Percentiles rank a stretch among this genome's conserved stretches.
Conservation (phyloP, 352 stramenopile genomes). For the Thraustotheca clavata region DNA sequence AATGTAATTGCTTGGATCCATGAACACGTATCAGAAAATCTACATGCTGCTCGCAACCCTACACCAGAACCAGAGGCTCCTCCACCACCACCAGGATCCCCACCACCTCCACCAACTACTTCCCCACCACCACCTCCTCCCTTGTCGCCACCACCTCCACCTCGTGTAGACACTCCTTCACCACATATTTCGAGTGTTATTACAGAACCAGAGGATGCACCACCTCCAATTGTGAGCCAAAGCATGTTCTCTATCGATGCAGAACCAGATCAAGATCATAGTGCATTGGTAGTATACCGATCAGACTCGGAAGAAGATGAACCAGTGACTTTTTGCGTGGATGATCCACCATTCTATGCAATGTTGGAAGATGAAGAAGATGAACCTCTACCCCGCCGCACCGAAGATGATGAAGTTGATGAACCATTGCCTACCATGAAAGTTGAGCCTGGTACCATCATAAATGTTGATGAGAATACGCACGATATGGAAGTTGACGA, state of each 20-base stretch:
- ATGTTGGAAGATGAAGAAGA: conserved; percentile 6
- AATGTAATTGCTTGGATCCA: conserved; percentile 69
- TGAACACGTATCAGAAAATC: not conserved
- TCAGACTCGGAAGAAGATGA: conserved; percentile 16
- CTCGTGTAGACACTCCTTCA: conserved; percentile 7
- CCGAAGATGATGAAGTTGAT: conserved; percentile 39
- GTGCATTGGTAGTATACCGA: not conserved
- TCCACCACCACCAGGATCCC: not conserved
- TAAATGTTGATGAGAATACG: conserved; percentile 26
- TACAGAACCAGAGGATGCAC: not conserved
- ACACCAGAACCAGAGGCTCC: conserved; percentile 8
- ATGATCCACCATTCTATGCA: not conserved
- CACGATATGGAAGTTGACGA: conserved; percentile 37
- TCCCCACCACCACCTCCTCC: not conserved
- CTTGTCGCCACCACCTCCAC: not conserved
- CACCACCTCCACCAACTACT: not conserved
- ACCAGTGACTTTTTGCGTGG: conserved; percentile 6
- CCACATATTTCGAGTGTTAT: not conserved
- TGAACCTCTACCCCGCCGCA: not conserved
- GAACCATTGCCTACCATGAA: conserved; percentile 37
- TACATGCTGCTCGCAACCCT: not conserved
- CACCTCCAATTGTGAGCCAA: conserved; percentile 8
- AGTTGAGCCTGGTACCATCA: conserved; percentile 16
- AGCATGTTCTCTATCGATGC: not conserved
- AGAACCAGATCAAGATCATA: not conserved